Base-by-base conservation (phyloP, 192 early-diverging fungal genomes). In the Rhizophagus sp. region DNA sequence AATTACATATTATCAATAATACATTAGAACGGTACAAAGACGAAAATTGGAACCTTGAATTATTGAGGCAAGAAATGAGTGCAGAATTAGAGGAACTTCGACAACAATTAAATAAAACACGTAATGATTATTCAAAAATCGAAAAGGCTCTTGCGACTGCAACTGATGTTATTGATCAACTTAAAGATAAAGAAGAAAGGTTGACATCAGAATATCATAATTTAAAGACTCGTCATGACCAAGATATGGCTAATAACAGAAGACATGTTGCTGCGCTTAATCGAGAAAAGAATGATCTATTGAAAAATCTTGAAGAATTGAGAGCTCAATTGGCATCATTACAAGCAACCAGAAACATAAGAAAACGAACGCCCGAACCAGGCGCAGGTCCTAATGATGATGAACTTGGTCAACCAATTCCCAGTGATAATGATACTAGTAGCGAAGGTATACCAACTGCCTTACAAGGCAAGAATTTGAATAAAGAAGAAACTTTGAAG, bases 291-390 rank as follows among this genome's bases (percentile, higher is more conserved):
- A 69, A 81, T 9, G 83, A 88, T 22, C 79, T 93, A 9, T 10
- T 79, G 2, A 88, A 88, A 62, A 85, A 88, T 50, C 87, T 89
- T 12, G 91, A 94, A 22, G 88, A 91, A 13, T 83, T 94, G 68
- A 89, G 33, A 12, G 7, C 19, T 70, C 68, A 70, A 70, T 70
- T 70, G 8, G 36, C 15, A 44, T 24, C 68, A n/a, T 44, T 80
- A 7, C 36, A 61, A 10, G 61, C 62, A 24, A 9, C 81, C 19
- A 34, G 62, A 27, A 73, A 47, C 22, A 19, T 70, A 15, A 47
- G 82, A 78, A 19, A 70, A 44, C 15, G 68, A 44, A 70, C 68
- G 10, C 30, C 30, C 2, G 68, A 70, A n/a, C 30, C 34, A n/a
- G 34, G 34, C 47, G 19, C 68, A 11, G 36, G 6, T 22, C n/a